Evolutionary conservation across 495 filamentous ascomycete species (phyloP).

Genomic region (Talaromyces proteolyticus): DNA sequence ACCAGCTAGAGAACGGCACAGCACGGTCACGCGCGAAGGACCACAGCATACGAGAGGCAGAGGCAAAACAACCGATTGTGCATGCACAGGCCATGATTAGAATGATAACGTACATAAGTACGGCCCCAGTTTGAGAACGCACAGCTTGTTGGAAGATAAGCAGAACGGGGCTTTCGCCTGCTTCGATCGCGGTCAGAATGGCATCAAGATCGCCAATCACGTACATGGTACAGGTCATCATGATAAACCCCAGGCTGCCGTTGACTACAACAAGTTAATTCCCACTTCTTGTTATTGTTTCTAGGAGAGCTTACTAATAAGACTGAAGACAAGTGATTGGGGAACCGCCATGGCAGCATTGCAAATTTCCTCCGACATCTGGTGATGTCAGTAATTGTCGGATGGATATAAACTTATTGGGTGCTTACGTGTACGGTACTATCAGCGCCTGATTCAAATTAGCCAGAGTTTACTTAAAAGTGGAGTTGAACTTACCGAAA

Average conservation of each 20-base stretch:
- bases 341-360: conserved; percentile 40
- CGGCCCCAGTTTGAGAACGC: conserved; percentile 29
- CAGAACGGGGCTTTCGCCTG: conserved; percentile 44
- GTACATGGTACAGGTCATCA: conserved; percentile 42
- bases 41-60: conserved; percentile 48
- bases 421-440: conserved; percentile 37
- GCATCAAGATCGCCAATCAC: conserved; percentile 34
- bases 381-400: conserved; percentile 7
- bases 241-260: conserved; percentile 39
- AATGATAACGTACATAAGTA: conserved; percentile 38
- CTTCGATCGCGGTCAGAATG: conserved; percentile 17
- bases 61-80: conserved; percentile 38
- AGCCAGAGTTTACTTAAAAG: neutral
- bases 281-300: neutral
- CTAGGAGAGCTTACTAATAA: conserved; percentile 3
- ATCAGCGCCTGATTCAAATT: conserved; percentile 23
- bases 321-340: conserved; percentile 35
- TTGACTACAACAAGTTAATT: conserved; percentile 26
- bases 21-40: conserved; percentile 48
- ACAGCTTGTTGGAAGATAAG: conserved; percentile 40
- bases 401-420: too few relatives aligned
- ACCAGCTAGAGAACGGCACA: conserved; percentile 33
- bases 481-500: neutral
- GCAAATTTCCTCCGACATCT: conserved; percentile 50
- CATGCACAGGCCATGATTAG: conserved; percentile 33